phyloP scores from a whole-genome alignment of 345 rosid species.

The Fremontodendron californicum region DNA sequence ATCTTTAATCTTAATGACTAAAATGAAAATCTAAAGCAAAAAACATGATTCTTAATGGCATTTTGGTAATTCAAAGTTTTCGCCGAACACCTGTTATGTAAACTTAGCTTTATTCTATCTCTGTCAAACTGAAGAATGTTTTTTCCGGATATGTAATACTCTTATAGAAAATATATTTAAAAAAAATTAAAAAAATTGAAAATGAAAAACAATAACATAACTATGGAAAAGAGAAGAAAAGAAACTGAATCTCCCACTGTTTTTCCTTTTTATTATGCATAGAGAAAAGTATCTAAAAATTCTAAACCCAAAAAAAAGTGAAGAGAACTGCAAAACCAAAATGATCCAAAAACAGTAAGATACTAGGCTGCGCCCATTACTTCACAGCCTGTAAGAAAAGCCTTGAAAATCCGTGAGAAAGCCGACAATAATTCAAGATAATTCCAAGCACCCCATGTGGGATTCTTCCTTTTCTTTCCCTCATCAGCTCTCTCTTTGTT shows the following conservation, averaged over 20 bases:
- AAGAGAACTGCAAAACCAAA: not conserved
- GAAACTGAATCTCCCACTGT: slow-evolving; percentile 12
- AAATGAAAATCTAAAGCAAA: no score
- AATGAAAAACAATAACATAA: not conserved
- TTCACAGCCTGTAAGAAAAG: no score
- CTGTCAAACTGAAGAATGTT: slow-evolving; percentile 23
- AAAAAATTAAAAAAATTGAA: not conserved
- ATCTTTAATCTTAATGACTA: no score
- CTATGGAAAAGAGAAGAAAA: not conserved
- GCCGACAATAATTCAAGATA: slow-evolving; percentile 46
- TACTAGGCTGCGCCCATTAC: no score
- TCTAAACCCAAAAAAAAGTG: not conserved
- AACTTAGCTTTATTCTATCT: not conserved
- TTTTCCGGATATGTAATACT: slow-evolving; percentile 1
- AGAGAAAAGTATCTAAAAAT: slow-evolving; percentile 13
- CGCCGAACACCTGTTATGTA: not conserved
- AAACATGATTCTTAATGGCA: not conserved
- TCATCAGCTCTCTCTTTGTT: not conserved
- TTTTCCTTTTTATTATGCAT: not conserved
- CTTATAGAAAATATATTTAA: not conserved
- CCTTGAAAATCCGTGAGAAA: slow-evolving; percentile 29
- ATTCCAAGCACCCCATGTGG: slow-evolving; percentile 67
- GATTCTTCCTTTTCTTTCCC: slow-evolving; percentile 21
- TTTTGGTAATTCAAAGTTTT: not conserved
- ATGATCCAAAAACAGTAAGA: slow-evolving; percentile 25